Evolutionary conservation across 73 alveolate genomes (phyloP), one percentile per base, ranked within the genome.

Genomic region (Paraurostyla sp.): DNA sequence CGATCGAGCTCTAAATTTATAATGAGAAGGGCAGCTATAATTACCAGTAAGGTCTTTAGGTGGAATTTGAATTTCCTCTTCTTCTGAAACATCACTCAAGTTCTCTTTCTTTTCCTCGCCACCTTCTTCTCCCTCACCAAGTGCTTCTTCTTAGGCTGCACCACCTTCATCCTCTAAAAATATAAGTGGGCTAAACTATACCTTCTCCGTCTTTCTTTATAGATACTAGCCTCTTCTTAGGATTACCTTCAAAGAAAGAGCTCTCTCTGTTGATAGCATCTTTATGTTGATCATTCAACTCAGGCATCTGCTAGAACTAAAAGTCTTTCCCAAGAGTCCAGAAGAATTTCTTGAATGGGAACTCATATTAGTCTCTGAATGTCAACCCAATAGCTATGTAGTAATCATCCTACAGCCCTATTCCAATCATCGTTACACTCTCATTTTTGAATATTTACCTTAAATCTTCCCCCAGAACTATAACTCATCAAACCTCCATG

Each of bases 321-420:
- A 48, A 96, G 80, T 96, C 93, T 35, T 76, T 92, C 0, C 96
- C 85, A 42, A 97, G 91, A 40, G 97, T 65, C 91, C 95, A 97
- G 93, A 71, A 97, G 93, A 96, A 97, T 83, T 92, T 83, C 85
- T 96, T 96, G 59, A 73, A 69, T 33, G 99, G 99, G 91, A 97
- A 97, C 56, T 96, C 99, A 78, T 94, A 94, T 85, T 94, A 76
- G 32, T 95, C 90, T 50, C 71, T 59, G 90, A 54, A 96, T 15
- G 29, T 45, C 20, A 94, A 49, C 35, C 96, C 97, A 57, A 96
- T 59, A 58, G 99, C 99, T 25, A 96, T 87, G 86, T 82, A 97
- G 94, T 97, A 97, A 68, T 97, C 99, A 76, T 83, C 76, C 50
- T 92, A 89, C 30, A 92, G 43, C 3, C 84, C 84, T 69, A 33